Conservation (phyloP, 1,284 basidiomycete species). For the Cryptococcus wingfieldii region DNA sequence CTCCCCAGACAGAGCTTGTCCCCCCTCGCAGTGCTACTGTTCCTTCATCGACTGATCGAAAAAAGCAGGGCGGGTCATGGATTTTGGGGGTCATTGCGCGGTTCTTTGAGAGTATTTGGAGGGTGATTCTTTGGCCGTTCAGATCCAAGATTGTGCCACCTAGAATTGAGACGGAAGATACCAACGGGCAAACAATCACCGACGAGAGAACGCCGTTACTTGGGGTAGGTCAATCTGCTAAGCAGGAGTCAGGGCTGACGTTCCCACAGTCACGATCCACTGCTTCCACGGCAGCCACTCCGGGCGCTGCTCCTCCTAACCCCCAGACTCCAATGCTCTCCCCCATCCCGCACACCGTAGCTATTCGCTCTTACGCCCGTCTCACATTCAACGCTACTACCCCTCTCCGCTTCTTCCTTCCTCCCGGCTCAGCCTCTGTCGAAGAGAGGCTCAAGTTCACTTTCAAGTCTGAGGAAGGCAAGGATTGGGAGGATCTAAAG, state of each 20-base stretch:
- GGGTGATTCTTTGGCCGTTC: conserved; percentile 9
- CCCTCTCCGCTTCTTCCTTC: conserved; percentile 11
- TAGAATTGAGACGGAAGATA: neutral
- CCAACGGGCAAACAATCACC: neutral
- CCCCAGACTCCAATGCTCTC: neutral
- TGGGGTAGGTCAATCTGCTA: neutral
- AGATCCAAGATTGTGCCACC: neutral
- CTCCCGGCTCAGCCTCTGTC: conserved; percentile 1
- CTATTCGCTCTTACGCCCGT: conserved; percentile 13
- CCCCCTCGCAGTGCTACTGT: neutral
- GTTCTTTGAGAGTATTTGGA: conserved; percentile 14
- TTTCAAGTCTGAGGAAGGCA: conserved; percentile 1
- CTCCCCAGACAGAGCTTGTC: neutral
- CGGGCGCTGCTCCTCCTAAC: conserved; percentile 3
- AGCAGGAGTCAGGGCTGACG: neutral
- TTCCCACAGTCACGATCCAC: conserved; percentile 4
- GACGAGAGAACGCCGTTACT: conserved; percentile 17
- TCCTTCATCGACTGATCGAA: neutral
- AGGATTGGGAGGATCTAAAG: conserved; percentile 1
- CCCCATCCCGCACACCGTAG: conserved; percentile 1
- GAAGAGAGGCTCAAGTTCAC: conserved; percentile 2
- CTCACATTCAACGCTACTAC: conserved; percentile 7
- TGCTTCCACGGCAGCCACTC: conserved; percentile 10
- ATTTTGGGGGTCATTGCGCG: conserved; percentile 7
- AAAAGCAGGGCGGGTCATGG: conserved; percentile 5